phyloP scores from a whole-genome alignment of 2,329 filamentous ascomycete species.

The Thelonectria discophora region DNA sequence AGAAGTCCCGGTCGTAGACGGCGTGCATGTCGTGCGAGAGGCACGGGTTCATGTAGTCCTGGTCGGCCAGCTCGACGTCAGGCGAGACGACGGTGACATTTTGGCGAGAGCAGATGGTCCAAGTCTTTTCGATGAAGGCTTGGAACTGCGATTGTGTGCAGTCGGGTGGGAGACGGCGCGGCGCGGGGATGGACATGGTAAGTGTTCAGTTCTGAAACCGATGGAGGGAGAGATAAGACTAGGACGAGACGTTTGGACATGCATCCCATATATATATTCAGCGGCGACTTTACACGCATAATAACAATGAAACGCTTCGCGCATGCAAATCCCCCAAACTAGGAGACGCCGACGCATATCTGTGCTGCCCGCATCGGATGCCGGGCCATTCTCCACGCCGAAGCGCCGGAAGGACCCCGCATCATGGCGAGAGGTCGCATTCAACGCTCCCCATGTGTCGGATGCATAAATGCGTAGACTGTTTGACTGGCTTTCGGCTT shows the following conservation, averaged over 20 bases:
- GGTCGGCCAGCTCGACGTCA: slow-evolving; percentile 14
- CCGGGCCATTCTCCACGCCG: background rate
- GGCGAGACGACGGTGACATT: slow-evolving; percentile 20
- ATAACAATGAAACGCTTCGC: background rate
- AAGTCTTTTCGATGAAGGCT: background rate
- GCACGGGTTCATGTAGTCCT: slow-evolving; percentile 29
- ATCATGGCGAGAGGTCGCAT: background rate
- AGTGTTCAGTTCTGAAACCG: background rate
- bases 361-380: background rate
- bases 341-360: background rate
- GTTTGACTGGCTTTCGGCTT: background rate
- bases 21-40: slow-evolving; percentile 36
- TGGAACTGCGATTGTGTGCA: background rate
- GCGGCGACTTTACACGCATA: background rate
- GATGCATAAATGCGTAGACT: background rate
- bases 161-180: background rate
- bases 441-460: background rate
- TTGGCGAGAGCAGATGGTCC: background rate
- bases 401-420: background rate
- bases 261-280: background rate
- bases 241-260: background rate
- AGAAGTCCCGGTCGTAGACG: slow-evolving; percentile 26
- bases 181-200: background rate
- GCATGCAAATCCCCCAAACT: background rate
- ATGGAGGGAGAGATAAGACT: background rate